These are phyloP conservation scores for Funneliformis geosporum DNA, from an alignment of 192 early-diverging fungal genomes.

Conservation along the genomic window DNA sequence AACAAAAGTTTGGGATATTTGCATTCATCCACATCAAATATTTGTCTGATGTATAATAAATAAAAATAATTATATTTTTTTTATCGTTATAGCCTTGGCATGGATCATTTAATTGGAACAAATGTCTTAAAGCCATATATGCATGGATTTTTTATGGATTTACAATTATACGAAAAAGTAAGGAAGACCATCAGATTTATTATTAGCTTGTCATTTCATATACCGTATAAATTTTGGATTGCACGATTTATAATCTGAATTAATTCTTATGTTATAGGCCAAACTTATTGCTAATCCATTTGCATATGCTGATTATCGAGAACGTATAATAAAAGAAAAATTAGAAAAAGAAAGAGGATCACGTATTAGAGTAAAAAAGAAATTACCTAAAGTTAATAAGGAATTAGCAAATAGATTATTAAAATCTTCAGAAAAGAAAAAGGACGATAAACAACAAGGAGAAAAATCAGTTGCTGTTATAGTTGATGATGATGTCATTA, in stretches of 20 bases:
- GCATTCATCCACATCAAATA: not conserved
- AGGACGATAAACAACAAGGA: slow-evolving; percentile 42
- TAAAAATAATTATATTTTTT: not conserved
- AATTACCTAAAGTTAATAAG: slow-evolving; percentile 92
- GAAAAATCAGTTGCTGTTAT: slow-evolving; percentile 25
- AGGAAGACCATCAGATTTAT: not conserved
- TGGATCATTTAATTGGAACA: slow-evolving; percentile 92
- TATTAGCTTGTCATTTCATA: slow-evolving; percentile 2
- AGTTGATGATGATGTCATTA: slow-evolving; percentile 36
- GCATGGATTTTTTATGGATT: slow-evolving; percentile 98
- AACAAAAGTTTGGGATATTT: not conserved
- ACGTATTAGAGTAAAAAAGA: slow-evolving; percentile 84
- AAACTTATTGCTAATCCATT: slow-evolving; percentile 96
- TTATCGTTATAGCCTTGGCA: slow-evolving; percentile 60
- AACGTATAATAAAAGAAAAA: slow-evolving; percentile 76
- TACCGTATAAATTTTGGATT: not conserved
- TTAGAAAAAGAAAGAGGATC: slow-evolving; percentile 82
- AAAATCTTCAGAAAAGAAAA: slow-evolving; percentile 44
- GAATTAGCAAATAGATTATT: slow-evolving; percentile 77
- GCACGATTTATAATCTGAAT: not conserved
- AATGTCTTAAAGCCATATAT: slow-evolving; percentile 94
- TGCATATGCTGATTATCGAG: slow-evolving; percentile 89
- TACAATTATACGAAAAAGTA: slow-evolving; percentile 89
- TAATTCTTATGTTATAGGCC: slow-evolving; percentile 52
- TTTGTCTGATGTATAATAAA: no score